Evolutionary conservation across 73 alveolate species (phyloP).

Genomic region (Paramecium sonneborni): DNA sequence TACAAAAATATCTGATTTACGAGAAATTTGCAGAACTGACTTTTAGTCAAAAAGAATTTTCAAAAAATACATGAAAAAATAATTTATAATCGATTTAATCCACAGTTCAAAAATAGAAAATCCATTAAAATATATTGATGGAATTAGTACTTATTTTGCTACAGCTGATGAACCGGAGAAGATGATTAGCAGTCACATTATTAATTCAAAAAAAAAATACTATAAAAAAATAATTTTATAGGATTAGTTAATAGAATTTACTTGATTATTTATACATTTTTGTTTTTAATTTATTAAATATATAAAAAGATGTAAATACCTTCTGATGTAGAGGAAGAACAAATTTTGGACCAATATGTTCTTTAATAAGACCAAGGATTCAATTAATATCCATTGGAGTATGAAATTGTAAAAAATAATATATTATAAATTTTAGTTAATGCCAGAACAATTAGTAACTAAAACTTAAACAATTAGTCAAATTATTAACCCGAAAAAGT

Average conservation of each 20-base stretch:
- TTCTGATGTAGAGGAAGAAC: no score
- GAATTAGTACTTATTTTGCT: not conserved
- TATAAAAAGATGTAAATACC: no score
- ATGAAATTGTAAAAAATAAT: no score
- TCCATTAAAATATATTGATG: slow-evolving; percentile 11
- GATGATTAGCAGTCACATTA: not conserved
- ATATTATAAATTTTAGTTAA: no score
- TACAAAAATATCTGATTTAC: not conserved
- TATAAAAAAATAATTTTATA: not conserved
- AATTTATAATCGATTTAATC: not conserved
- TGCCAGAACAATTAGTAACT: no score
- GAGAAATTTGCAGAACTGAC: not conserved
- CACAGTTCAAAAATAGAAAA: not conserved
- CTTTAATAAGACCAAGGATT: no score
- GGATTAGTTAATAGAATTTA: not conserved
- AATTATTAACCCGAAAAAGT: no score
- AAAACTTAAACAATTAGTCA: no score
- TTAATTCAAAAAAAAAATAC: not conserved
- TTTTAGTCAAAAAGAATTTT: not conserved
- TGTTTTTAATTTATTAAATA: no score
- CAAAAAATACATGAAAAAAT: not conserved
- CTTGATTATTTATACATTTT: not conserved
- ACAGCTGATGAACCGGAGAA: not conserved
- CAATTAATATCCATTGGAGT: no score
- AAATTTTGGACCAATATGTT: no score